phyloP scores from a whole-genome alignment of 2,329 filamentous ascomycete genomes.

The Zalaria obscura region DNA sequence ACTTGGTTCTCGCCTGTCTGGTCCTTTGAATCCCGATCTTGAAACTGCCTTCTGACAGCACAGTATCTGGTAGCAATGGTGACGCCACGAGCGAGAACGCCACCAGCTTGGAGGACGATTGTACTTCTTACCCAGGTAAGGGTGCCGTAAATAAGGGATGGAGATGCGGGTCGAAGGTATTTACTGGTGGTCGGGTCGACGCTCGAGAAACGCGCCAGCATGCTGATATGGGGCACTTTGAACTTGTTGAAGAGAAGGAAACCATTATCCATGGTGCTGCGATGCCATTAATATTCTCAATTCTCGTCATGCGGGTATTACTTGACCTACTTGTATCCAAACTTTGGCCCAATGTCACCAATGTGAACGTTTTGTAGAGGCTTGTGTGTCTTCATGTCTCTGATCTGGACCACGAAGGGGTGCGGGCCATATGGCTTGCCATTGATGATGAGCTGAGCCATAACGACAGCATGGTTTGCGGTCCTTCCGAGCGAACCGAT shows the following conservation, averaged over 20 bases:
- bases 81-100: constrained; percentile 58
- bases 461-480: constrained; percentile 65
- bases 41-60: constrained; percentile 62
- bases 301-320: no score
- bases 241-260: constrained; percentile 65
- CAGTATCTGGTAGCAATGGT: constrained; percentile 66
- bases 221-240: constrained; percentile 60
- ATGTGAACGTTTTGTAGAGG: constrained; percentile 57
- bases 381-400: constrained; percentile 55
- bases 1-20: constrained; percentile 57
- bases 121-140: constrained; percentile 61
- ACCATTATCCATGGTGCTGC: constrained; percentile 63
- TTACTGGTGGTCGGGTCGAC: constrained; percentile 55
- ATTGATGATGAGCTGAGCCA: constrained; percentile 58
- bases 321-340: constrained; percentile 47
- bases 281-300: background rate
- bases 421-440: constrained; percentile 61
- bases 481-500: constrained; percentile 64
- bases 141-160: constrained; percentile 59
- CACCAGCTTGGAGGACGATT: constrained; percentile 60
- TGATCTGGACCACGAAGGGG: constrained; percentile 63
- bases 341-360: constrained; percentile 70
- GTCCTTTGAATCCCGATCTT: constrained; percentile 53
- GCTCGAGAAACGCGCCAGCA: constrained; percentile 57
- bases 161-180: constrained; percentile 52